Conservation (phyloP, 2,329 filamentous ascomycete species). For the Amauroascus niger region DNA sequence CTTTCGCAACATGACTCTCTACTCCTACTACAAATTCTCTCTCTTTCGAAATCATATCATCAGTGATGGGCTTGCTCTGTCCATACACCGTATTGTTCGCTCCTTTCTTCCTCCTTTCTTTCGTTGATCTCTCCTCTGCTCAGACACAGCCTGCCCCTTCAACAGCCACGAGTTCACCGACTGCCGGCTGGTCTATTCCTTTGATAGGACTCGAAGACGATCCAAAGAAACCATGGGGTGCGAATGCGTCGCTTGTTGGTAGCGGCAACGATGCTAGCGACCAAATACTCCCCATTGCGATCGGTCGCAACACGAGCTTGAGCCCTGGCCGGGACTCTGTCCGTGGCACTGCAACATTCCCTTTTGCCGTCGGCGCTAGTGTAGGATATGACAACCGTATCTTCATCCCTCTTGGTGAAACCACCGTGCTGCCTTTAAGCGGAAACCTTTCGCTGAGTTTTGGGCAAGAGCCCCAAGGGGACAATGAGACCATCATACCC, state of each 20-base stretch:
- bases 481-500: background rate
- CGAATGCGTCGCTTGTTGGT: background rate
- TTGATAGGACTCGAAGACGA: constrained; percentile 7
- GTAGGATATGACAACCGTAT: background rate
- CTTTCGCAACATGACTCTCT: too few species aligned
- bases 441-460: background rate
- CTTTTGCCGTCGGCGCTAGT: background rate
- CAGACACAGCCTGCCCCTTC: background rate
- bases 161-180: background rate
- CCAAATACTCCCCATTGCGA: background rate
- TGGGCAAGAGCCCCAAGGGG: background rate
- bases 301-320: constrained; percentile 1
- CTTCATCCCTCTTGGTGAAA: background rate
- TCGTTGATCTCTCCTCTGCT: background rate
- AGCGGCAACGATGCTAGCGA: background rate
- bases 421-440: background rate
- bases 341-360: constrained; percentile 1
- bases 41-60: too few species aligned
- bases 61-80: constrained; percentile 1
- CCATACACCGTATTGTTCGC: too few species aligned
- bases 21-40: too few species aligned
- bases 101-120: background rate
- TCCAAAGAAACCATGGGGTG: constrained; percentile 5
- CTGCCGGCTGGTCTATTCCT: constrained; percentile 7
- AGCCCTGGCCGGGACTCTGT: background rate